Evolutionary conservation across 495 filamentous ascomycete species (phyloP).

Genomic region (Staphylotrichum tortipilum): DNA sequence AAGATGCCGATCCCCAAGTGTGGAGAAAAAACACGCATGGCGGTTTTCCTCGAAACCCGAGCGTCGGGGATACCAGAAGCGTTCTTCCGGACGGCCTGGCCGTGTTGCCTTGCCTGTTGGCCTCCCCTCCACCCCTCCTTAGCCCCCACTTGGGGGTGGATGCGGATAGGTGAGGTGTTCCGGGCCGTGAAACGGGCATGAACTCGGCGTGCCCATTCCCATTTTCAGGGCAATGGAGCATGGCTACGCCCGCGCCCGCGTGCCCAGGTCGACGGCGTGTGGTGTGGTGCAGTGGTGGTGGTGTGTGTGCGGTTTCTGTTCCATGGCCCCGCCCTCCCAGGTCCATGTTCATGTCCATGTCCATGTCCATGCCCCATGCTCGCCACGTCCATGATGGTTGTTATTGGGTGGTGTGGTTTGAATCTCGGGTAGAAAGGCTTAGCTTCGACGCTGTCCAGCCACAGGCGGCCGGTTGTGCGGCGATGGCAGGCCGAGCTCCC

Average conservation of each 20-base stretch:
- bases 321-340: too few relatives aligned
- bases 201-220: background rate
- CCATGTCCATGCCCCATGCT: conserved; percentile 1
- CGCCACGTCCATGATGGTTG: conserved; percentile 15
- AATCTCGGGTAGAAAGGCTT: background rate
- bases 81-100: conserved; percentile 15
- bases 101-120: too few relatives aligned
- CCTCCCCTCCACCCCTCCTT: too few relatives aligned
- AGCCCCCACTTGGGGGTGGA: too few relatives aligned
- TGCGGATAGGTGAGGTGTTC: conserved; percentile 1
- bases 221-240: conserved; percentile 4
- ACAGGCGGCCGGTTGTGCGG: conserved; percentile 6
- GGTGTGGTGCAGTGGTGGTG: too few relatives aligned
- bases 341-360: background rate
- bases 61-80: conserved; percentile 17
- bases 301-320: too few relatives aligned
- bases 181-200: conserved; percentile 6
- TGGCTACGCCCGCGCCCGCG: too few relatives aligned
- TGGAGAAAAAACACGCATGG: conserved; percentile 10
- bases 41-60: conserved; percentile 2
- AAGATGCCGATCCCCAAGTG: background rate
- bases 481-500: conserved; percentile 8
- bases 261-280: too few relatives aligned
- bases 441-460: background rate
- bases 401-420: conserved; percentile 17